Base-by-base conservation (phyloP, 2,329 filamentous ascomycete species). In the Cladosporium sp. region DNA sequence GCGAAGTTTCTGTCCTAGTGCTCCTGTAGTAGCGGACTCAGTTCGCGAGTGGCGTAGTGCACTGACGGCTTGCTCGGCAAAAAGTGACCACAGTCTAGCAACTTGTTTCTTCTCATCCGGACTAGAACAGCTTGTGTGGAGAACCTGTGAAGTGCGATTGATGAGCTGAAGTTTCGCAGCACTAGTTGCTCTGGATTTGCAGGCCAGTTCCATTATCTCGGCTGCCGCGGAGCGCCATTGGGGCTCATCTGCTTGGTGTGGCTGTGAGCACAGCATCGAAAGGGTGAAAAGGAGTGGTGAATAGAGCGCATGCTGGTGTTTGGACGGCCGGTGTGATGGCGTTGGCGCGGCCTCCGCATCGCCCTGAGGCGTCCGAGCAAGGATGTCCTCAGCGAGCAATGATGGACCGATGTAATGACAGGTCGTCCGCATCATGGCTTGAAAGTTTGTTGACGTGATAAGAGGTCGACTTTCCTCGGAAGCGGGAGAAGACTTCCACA, bases 1-100 rank as follows among this genome's bases (percentile, higher is more conserved):
- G 7, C 85, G 82, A 56, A 88, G 90, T 50, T 88, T 83, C 9
- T 82, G 79, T 12, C 85, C 80, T 13, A 56, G 25, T 2, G 22
- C 32, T 8, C 39, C 48, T 20, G 27, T 36, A 7, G 47, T 25
- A n/a, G 20, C 20, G 4, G 47, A 38, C 30, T 42, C 47, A 15
- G 38, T 43, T 16, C 35, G 42, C 4, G 38, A 38, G 16, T 50
- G 38, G 9, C 36, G n/a, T 8, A 42, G 22, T 38, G 47, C 40
- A 19, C 43, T 38, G 2, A 33, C 38, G 7, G 33, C 38, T 15
- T 27, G 30, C 15, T 43, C 25, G 6, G 39, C 38, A 19, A 50
- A 42, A 15, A 50, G 39, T 5, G 38, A 27, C 47, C 45, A 48
- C 2, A 48, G 18, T 18, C 15, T 22, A 25, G 27, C 18, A 13